Conservation (phyloP, 306 rosid species). For the Adenanthera pavonina region DNA sequence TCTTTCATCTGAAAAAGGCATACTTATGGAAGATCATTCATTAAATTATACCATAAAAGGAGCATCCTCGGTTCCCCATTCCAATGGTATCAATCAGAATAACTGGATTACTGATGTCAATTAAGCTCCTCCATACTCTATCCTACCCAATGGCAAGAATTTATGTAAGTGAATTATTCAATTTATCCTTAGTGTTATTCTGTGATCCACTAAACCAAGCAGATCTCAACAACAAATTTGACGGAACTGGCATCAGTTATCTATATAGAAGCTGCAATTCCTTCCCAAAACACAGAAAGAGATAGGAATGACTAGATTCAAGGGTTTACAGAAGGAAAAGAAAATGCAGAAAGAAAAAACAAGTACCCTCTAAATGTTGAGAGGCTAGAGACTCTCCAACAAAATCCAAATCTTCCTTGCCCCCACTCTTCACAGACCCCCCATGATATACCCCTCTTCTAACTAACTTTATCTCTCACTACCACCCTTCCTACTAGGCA, state of each 20-base stretch:
- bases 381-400: too few relatives aligned
- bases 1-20: conserved; percentile 17
- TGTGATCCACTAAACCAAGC: conserved; percentile 10
- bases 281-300: neutral
- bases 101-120: neutral
- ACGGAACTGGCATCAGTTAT: neutral
- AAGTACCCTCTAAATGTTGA: too few relatives aligned
- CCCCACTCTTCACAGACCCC: too few relatives aligned
- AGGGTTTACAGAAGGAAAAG: too few relatives aligned
- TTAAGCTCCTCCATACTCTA: neutral
- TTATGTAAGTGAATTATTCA: neutral
- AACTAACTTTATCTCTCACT: too few relatives aligned
- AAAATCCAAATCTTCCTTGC: too few relatives aligned
- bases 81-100: neutral
- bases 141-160: neutral
- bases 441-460: too few relatives aligned
- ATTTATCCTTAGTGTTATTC: neutral
- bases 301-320: too few relatives aligned
- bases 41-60: neutral
- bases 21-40: conserved; percentile 2
- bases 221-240: neutral
- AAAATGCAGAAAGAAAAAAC: too few relatives aligned
- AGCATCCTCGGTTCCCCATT: neutral
- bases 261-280: neutral
- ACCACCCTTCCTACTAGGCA: too few relatives aligned